Percentiles rank a stretch among this genome's conserved stretches.
Conservation (phyloP, 2,329 filamentous ascomycete genomes). For the Exophiala lecanii-corni region DNA sequence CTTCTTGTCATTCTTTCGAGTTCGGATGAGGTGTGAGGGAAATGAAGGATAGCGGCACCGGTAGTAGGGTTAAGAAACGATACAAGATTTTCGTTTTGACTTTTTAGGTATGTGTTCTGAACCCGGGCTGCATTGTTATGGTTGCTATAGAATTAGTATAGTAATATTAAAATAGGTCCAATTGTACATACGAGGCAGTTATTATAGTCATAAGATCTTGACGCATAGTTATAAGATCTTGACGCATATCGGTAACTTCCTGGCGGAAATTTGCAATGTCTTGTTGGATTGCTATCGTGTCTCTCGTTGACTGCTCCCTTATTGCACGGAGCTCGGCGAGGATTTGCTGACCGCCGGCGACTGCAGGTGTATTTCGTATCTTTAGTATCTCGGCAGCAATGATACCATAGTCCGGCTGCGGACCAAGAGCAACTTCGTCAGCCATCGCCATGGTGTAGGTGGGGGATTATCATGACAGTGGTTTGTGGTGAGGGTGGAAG, state of each 20-base stretch:
- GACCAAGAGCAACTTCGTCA: constrained; percentile 11
- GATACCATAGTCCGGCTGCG: constrained; percentile 13
- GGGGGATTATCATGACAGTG: constrained; percentile 14
- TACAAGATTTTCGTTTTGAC: constrained; percentile 13
- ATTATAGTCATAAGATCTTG: constrained; percentile 12
- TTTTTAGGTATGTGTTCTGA: constrained; percentile 16
- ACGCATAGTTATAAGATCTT: constrained; percentile 13
- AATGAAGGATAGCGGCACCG: constrained; percentile 12
- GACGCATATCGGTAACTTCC: constrained; percentile 5
- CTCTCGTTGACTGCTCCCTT: constrained; percentile 15
- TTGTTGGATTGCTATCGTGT: constrained; percentile 13
- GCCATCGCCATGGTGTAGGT: constrained; percentile 13
- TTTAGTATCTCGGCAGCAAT: constrained; percentile 15
- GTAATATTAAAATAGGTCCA: constrained; percentile 13
- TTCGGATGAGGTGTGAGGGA: constrained; percentile 10
- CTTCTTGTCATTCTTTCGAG: constrained; percentile 8
- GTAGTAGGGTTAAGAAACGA: constrained; percentile 7
- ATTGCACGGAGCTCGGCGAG: constrained; percentile 16
- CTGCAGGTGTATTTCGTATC: constrained; percentile 10
- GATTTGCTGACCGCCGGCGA: constrained; percentile 14
- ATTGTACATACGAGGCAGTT: constrained; percentile 15
- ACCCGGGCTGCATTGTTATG: constrained; percentile 16
- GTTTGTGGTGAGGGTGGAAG: constrained; percentile 8
- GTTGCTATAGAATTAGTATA: constrained; percentile 18
- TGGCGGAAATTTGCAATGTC: constrained; percentile 10